A percentile compares a stretch with the other conserved stretches of the same genome.
Conservation (phyloP, 2,329 filamentous ascomycete species). For the Alternaria hordeiaustralica region DNA sequence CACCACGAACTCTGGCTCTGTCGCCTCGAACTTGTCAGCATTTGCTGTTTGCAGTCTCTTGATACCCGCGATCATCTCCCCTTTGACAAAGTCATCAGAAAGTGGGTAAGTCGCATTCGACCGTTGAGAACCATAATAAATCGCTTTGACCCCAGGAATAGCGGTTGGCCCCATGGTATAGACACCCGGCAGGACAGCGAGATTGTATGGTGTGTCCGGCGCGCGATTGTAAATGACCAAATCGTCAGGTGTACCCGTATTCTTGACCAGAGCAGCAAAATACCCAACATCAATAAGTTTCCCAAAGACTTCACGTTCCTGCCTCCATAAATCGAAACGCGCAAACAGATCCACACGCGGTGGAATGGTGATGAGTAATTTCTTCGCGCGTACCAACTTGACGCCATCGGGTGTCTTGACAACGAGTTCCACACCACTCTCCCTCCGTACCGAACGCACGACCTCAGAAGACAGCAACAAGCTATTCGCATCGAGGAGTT, state of each 20-base stretch:
- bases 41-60: slow-evolving; percentile 16
- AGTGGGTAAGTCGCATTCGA: slow-evolving; percentile 9
- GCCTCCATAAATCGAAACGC: slow-evolving; percentile 45
- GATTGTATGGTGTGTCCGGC: background rate
- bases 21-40: slow-evolving; percentile 11
- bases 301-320: slow-evolving; percentile 48
- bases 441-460: background rate
- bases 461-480: slow-evolving; percentile 17
- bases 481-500: slow-evolving; percentile 11
- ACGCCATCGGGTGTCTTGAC: slow-evolving; percentile 23
- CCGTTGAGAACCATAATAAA: background rate
- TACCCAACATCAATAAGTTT: slow-evolving; percentile 50
- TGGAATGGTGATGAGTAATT: slow-evolving; percentile 54
- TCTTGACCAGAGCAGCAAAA: slow-evolving; percentile 49
- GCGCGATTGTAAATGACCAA: background rate
- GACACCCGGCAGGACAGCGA: background rate
- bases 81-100: slow-evolving; percentile 19
- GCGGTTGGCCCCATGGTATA: background rate
- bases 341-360: slow-evolving; percentile 47
- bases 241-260: slow-evolving; percentile 46
- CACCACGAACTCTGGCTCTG: background rate
- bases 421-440: background rate
- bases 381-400: slow-evolving; percentile 47
- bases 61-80: slow-evolving; percentile 11
- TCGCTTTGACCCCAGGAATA: background rate